Conservation (phyloP, 2,329 filamentous ascomycete species). For the Penicillium expansum region DNA sequence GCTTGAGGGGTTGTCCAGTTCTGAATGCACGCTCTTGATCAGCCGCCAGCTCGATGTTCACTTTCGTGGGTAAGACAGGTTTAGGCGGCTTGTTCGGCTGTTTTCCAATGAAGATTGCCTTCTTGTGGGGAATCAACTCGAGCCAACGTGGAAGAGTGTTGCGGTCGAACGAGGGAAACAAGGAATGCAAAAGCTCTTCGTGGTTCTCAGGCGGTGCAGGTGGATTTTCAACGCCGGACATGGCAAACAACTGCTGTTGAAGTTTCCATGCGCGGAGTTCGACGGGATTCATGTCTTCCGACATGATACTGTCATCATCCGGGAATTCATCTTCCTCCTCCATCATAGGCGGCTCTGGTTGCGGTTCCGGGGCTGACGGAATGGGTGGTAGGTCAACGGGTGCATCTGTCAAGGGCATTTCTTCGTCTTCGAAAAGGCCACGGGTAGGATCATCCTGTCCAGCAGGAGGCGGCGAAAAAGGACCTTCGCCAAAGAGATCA, state of each 20-base stretch:
- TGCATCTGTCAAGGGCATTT: slow-evolving; percentile 15
- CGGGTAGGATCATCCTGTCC: slow-evolving; percentile 32
- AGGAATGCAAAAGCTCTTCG: slow-evolving; percentile 71
- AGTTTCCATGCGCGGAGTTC: slow-evolving; percentile 45
- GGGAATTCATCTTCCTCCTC: slow-evolving; percentile 27
- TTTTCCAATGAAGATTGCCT: slow-evolving; percentile 74
- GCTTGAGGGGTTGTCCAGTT: slow-evolving; percentile 61
- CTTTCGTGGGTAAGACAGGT: slow-evolving; percentile 78
- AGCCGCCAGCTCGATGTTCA: slow-evolving; percentile 77
- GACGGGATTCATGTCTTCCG: slow-evolving; percentile 43
- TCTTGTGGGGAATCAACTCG: slow-evolving; percentile 77
- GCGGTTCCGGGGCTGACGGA: slow-evolving; percentile 15
- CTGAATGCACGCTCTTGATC: slow-evolving; percentile 86
- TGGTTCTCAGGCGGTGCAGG: slow-evolving; percentile 70
- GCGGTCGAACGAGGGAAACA: slow-evolving; percentile 78
- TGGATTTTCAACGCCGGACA: slow-evolving; percentile 56
- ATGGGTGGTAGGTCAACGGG: slow-evolving; percentile 21
- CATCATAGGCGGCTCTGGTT: slow-evolving; percentile 27
- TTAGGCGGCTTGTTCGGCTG: slow-evolving; percentile 76
- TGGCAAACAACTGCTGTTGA: slow-evolving; percentile 48
- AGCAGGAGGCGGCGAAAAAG: slow-evolving; percentile 34
- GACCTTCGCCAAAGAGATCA: slow-evolving; percentile 49
- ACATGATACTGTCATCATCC: slow-evolving; percentile 29
- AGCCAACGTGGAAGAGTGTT: slow-evolving; percentile 75
- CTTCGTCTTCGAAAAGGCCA: slow-evolving; percentile 35